Conservation (phyloP, 805 yeast genomes). For the Wickerhamiella alocasiicola region DNA sequence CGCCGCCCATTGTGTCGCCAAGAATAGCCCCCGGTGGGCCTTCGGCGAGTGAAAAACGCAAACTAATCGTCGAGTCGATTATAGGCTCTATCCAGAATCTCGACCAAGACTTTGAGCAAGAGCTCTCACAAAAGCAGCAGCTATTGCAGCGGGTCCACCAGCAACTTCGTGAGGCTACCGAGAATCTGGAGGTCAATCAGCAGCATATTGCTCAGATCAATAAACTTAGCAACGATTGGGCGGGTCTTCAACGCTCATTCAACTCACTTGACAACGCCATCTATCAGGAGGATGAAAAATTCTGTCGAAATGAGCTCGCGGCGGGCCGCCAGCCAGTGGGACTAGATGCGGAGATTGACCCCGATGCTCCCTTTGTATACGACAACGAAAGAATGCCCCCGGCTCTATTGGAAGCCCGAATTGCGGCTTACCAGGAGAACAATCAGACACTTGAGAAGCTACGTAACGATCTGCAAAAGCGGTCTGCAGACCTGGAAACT, state of each 20-base stretch:
- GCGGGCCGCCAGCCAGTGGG: constrained; percentile 24
- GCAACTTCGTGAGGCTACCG: constrained; percentile 46
- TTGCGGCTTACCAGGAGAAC: constrained; percentile 66
- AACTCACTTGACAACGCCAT: constrained; percentile 51
- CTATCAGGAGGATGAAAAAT: constrained; percentile 46
- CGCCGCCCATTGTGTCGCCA: neutral
- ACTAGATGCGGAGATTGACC: constrained; percentile 51
- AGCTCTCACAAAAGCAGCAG: constrained; percentile 40
- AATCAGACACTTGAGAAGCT: constrained; percentile 43
- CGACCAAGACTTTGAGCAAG: constrained; percentile 47
- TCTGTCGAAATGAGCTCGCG: constrained; percentile 29
- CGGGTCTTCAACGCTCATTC: constrained; percentile 35
- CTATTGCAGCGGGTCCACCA: constrained; percentile 42
- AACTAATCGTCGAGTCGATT: constrained; percentile 40
- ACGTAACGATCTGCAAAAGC: constrained; percentile 39
- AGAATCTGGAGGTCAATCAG: constrained; percentile 26
- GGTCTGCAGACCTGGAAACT: constrained; percentile 46
- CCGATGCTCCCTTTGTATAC: constrained; percentile 78
- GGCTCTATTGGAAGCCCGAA: constrained; percentile 46
- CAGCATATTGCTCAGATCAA: constrained; percentile 7
- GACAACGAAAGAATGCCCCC: constrained; percentile 17
- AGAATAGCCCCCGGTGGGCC: neutral
- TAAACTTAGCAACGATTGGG: constrained; percentile 29
- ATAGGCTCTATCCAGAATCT: constrained; percentile 38
- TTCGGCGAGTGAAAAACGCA: constrained; percentile 24